These are phyloP conservation scores for Drosera capensis DNA, from an alignment of 148 eudicot genomes.

Conservation along the genomic window DNA sequence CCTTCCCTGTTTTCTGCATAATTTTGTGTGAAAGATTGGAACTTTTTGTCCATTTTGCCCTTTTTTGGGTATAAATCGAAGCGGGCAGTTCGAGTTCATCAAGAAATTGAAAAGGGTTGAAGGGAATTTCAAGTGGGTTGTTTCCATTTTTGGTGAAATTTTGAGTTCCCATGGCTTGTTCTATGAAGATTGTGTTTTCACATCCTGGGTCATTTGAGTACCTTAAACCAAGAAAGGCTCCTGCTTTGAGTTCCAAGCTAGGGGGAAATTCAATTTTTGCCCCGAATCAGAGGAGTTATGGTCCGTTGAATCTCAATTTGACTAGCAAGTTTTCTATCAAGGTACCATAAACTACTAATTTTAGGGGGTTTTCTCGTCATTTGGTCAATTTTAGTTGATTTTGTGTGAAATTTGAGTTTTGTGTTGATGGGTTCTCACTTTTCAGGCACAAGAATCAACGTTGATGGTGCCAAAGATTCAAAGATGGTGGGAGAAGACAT, in stretches of 20 bases:
- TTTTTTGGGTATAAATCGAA: too few species aligned
- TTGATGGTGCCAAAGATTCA: conserved; percentile 34
- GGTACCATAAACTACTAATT: conserved; percentile 6
- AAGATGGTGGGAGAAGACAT: conserved; percentile 94
- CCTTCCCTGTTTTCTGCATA: too few species aligned
- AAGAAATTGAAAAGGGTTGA: too few species aligned
- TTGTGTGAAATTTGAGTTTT: neutral
- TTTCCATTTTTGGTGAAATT: neutral
- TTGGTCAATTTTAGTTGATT: neutral
- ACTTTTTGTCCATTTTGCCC: too few species aligned
- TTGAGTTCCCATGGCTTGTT: conserved; percentile 16
- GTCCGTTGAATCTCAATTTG: neutral
- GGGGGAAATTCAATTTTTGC: conserved; percentile 16
- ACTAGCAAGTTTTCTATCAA: conserved; percentile 10
- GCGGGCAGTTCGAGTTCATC: too few species aligned
- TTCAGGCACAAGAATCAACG: conserved; percentile 45
- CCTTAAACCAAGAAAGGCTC: conserved; percentile 2
- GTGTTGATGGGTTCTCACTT: conserved; percentile 2
- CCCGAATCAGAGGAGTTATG: conserved; percentile 9
- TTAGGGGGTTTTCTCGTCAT: too few species aligned
- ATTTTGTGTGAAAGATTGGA: too few species aligned
- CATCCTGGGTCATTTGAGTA: conserved; percentile 9
- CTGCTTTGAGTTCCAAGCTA: conserved; percentile 9
- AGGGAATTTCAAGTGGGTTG: too few species aligned
- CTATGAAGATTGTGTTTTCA: conserved; percentile 12